Base-by-base conservation (phyloP, 805 yeast species). In the Kuraishia molischiana region DNA sequence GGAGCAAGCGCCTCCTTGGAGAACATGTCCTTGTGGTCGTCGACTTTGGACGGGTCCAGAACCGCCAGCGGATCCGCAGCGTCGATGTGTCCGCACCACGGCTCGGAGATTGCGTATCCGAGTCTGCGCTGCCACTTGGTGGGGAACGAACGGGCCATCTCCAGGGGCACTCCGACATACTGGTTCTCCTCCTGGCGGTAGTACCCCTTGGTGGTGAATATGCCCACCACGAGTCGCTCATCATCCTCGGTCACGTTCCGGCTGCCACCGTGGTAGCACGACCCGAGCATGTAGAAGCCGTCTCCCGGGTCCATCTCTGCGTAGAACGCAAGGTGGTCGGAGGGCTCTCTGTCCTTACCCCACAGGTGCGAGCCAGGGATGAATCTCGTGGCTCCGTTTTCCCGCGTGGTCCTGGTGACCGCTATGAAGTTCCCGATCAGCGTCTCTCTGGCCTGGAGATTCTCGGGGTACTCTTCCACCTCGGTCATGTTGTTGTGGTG, bases 331-430 rank as follows among this genome's bases (percentile, higher is more conserved):
- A 46, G 44, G n/a, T 49, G 51, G 22, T 52, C 48, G 19, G 38
- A 35, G n/a, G 59, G 58, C 6, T 44, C 38, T 38, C 49, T 44
- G 20, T 41, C 47, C 36, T 45, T 46, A 20, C 48, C 58, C 59
- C 59, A 54, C 14, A 52, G 40, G 37, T 55, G 60, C 11, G 58
- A 52, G 2, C 59, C 58, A 11, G 59, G 57, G 38, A 55, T 50
- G 13, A 52, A 41, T 30, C 58, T 41, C 3, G 60, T 55, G n/a
- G 57, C 60, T 13, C 60, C 60, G 37, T 55, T 55, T 20, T 31
- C 54, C 32, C 46, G 49, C 9, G 59, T 55, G 4, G 54, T 37
- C 29, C 44, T 49, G 24, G 48, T 51, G 5, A 44, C 46, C 9
- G 56, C 60, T 13, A 55, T 45, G 32, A 48, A 46, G 24, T 43